phyloP scores from a whole-genome alignment of 163 green algal species.

The Coccomyxa subellipsoidea region DNA sequence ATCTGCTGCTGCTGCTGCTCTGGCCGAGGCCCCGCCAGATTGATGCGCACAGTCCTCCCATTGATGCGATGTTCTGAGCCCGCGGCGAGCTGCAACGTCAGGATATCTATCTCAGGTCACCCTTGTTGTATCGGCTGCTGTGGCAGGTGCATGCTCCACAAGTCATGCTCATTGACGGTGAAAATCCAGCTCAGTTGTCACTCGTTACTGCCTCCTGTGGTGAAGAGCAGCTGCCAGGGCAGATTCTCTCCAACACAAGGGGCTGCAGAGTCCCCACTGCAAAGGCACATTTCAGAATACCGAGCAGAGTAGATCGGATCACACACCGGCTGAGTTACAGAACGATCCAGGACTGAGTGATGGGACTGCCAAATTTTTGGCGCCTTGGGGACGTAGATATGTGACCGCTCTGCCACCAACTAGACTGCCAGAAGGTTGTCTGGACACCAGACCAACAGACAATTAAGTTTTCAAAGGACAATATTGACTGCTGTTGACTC shows the following conservation, averaged over 20 bases:
- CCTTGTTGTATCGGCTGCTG: neutral
- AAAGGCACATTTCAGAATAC: neutral
- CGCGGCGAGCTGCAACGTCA: conserved; percentile 12
- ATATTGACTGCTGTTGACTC: no score
- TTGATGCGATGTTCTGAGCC: conserved; percentile 19
- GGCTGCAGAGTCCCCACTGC: neutral
- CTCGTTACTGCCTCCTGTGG: neutral
- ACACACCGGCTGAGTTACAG: neutral
- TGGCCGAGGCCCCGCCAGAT: conserved; percentile 15
- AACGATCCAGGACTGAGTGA: neutral
- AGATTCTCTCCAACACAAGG: neutral
- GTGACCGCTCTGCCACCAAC: neutral
- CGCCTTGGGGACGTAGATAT: neutral
- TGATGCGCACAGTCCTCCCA: conserved; percentile 20
- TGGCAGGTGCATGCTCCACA: neutral
- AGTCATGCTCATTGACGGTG: neutral
- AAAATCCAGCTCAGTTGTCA: no score
- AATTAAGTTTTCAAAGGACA: no score
- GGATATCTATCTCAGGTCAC: neutral
- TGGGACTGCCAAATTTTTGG: neutral
- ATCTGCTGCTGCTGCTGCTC: conserved; percentile 8
- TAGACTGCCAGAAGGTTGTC: neutral
- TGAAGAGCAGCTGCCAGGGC: neutral
- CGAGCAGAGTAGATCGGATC: neutral
- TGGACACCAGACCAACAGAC: neutral